These are phyloP conservation scores for Tricholoma saponaceum DNA, from an alignment of 768 basidiomycete species.

Conservation along the genomic window DNA sequence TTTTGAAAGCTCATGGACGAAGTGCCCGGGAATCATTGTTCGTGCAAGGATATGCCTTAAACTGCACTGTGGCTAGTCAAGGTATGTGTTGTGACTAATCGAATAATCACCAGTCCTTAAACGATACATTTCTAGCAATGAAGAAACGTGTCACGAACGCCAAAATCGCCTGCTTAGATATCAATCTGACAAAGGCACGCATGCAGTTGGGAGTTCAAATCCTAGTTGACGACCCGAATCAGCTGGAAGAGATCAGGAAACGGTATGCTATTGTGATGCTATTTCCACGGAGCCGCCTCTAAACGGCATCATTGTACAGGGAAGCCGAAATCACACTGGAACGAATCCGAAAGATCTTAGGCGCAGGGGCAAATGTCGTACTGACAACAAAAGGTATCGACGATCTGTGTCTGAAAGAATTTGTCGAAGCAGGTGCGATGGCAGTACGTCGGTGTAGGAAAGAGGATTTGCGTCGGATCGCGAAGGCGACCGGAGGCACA, in stretches of 20 bases:
- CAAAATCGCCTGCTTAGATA: conserved; percentile 98
- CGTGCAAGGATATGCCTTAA: conserved; percentile 95
- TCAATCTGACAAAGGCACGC: conserved; percentile 92
- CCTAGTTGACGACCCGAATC: conserved; percentile 92
- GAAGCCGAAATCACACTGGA: conserved; percentile 96
- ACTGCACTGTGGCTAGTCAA: conserved; percentile 98
- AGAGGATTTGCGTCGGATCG: conserved; percentile 95
- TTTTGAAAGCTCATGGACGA: conserved; percentile 95
- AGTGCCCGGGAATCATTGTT: conserved; percentile 93
- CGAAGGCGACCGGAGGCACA: conserved; percentile 94
- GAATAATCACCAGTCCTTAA: neutral
- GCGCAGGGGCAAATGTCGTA: conserved; percentile 93
- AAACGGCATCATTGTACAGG: conserved; percentile 34
- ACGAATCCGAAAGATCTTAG: conserved; percentile 92
- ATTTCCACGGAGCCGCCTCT: neutral
- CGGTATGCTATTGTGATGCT: conserved; percentile 45
- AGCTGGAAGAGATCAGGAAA: conserved; percentile 93
- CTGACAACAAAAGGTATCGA: conserved; percentile 99
- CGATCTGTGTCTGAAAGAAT: conserved; percentile 96
- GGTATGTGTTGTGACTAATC: conserved; percentile 46
- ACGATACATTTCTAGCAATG: conserved; percentile 64
- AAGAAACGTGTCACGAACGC: conserved; percentile 90
- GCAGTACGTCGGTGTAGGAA: conserved; percentile 97
- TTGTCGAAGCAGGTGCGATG: conserved; percentile 98
- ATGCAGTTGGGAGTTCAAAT: conserved; percentile 99